These are phyloP conservation scores for Gastrodia elata DNA, from an alignment of 106 monocot genomes.

Conservation along the genomic window DNA sequence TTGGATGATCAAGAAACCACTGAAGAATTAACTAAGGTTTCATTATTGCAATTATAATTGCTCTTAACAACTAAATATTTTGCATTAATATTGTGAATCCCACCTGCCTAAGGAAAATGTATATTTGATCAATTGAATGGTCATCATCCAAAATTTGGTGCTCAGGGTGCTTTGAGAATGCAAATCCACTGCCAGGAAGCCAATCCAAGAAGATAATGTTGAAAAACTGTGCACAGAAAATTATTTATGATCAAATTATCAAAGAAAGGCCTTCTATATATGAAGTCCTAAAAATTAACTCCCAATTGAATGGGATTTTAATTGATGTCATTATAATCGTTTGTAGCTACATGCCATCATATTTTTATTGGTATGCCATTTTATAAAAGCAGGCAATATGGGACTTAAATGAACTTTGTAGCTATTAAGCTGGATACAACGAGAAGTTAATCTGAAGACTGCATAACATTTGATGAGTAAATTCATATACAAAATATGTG, in stretches of 20 bases:
- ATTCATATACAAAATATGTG: too few relatives aligned
- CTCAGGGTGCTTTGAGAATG: not conserved
- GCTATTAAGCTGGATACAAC: too few relatives aligned
- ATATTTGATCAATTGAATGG: not conserved
- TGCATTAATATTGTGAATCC: not conserved
- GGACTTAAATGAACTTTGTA: too few relatives aligned
- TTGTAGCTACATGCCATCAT: too few relatives aligned
- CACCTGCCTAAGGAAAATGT: not conserved
- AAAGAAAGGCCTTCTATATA: not conserved
- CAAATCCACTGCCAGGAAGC: not conserved
- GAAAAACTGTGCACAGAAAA: not conserved
- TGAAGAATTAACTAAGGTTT: not conserved
- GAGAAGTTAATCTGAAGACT: too few relatives aligned
- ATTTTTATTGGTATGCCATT: too few relatives aligned
- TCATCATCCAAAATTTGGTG: not conserved
- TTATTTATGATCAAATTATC: not conserved
- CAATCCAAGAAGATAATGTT: conserved; percentile 6
- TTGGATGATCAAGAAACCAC: conserved; percentile 1
- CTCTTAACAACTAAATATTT: not conserved
- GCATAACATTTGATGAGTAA: too few relatives aligned
- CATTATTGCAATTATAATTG: not conserved
- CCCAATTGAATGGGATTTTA: not conserved
- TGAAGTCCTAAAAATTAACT: not conserved
- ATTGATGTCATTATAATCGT: not conserved
- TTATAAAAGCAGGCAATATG: too few relatives aligned